A percentile compares a stretch with the other conserved stretches of the same genome.
These are phyloP conservation scores for Fraxinus xanthoxyloides DNA, from an alignment of 305 asterid species.

Conservation along the genomic window DNA sequence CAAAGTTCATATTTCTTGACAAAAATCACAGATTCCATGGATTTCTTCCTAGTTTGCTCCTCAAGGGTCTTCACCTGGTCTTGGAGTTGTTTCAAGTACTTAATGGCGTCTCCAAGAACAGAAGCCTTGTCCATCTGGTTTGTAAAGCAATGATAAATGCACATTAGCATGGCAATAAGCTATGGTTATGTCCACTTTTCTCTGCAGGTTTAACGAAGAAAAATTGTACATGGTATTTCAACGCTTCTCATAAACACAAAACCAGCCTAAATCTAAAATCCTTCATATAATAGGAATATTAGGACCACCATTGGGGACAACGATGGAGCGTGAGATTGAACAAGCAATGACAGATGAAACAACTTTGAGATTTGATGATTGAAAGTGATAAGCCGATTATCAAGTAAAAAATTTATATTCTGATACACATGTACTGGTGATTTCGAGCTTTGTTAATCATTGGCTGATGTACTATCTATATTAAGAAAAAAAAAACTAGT, in stretches of 20 bases:
- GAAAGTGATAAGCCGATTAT: neutral
- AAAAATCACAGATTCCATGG: constrained; percentile 36
- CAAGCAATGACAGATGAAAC: neutral
- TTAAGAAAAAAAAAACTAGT: neutral
- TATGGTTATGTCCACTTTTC: neutral
- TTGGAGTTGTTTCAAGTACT: constrained; percentile 58
- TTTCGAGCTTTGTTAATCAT: neutral
- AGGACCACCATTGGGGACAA: neutral
- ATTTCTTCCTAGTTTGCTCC: constrained; percentile 36
- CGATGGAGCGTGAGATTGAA: neutral
- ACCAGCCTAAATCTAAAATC: neutral
- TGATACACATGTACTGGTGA: neutral
- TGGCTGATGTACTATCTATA: neutral
- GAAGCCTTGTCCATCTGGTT: constrained; percentile 65
- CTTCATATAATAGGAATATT: neutral
- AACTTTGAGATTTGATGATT: neutral
- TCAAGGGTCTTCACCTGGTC: constrained; percentile 48
- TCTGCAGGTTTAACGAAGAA: neutral
- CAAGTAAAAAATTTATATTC: neutral
- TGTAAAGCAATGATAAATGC: neutral
- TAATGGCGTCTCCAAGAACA: constrained; percentile 58
- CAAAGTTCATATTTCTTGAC: constrained; percentile 35
- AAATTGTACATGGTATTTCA: neutral
- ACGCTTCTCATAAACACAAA: neutral
- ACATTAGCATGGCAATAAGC: neutral